phyloP scores from a whole-genome alignment of 1,284 basidiomycete species.

The Takashimella tepidaria region DNA sequence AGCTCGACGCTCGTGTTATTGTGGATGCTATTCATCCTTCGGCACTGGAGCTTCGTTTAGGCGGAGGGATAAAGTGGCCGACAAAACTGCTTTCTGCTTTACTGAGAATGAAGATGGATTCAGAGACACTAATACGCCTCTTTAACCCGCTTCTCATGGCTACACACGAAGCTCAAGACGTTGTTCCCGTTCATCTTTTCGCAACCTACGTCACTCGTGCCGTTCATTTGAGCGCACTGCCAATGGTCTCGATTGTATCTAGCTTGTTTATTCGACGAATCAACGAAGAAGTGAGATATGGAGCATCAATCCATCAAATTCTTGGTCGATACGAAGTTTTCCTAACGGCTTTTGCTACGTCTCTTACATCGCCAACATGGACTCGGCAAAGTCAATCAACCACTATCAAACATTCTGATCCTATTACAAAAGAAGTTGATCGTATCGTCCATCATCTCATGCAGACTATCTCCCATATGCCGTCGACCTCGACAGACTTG shows the following conservation, averaged over 20 bases:
- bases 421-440: background rate
- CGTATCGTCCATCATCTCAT: background rate
- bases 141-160: background rate
- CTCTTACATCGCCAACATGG: background rate
- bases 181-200: background rate
- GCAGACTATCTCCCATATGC: background rate
- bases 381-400: background rate
- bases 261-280: background rate
- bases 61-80: background rate
- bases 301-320: background rate
- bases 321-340: background rate
- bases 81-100: background rate
- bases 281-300: background rate
- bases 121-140: background rate
- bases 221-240: background rate
- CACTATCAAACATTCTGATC: background rate
- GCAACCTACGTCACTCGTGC: background rate
- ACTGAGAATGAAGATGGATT: background rate
- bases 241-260: background rate
- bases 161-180: background rate
- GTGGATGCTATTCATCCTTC: background rate
- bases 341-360: background rate
- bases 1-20: background rate
- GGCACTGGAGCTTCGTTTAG: background rate
- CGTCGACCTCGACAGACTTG: background rate